These are phyloP conservation scores for Dryas octopetala DNA, from an alignment of 306 rosid genomes.

Conservation along the genomic window DNA sequence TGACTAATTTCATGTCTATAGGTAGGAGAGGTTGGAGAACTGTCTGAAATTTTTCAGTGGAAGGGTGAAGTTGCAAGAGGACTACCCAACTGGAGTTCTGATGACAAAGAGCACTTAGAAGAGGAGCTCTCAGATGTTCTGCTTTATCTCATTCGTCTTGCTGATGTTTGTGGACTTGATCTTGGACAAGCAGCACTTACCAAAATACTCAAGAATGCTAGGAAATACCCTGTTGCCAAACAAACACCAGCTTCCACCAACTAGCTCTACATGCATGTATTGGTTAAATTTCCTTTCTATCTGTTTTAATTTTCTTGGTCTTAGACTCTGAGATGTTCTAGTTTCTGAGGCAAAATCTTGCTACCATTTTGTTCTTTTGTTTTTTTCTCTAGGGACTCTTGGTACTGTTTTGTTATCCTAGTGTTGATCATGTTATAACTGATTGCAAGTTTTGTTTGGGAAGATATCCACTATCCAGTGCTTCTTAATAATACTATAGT, in stretches of 20 bases:
- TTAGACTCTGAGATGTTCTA: background rate
- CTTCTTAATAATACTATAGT: background rate
- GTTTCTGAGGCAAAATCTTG: background rate
- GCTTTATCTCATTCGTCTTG: constrained; percentile 64
- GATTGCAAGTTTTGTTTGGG: background rate
- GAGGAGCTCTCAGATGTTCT: constrained; percentile 82
- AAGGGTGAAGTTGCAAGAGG: constrained; percentile 85
- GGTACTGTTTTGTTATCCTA: background rate
- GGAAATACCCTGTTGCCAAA: constrained; percentile 51
- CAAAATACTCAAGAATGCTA: constrained; percentile 63
- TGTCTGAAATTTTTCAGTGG: constrained; percentile 81
- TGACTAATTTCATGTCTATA: background rate
- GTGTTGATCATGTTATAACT: background rate
- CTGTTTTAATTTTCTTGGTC: no score
- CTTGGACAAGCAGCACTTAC: constrained; percentile 76
- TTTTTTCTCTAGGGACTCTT: no score
- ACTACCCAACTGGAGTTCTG: constrained; percentile 66
- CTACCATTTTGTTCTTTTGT: background rate
- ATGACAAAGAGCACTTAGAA: constrained; percentile 70
- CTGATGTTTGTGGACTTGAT: constrained; percentile 76
- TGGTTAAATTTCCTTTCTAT: no score
- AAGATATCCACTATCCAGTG: background rate
- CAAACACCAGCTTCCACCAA: constrained; percentile 36
- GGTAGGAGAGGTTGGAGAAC: constrained; percentile 87
- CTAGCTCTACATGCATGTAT: background rate